Base-by-base conservation (phyloP, 495 filamentous ascomycete species). In the Tetracladium marchalianum region DNA sequence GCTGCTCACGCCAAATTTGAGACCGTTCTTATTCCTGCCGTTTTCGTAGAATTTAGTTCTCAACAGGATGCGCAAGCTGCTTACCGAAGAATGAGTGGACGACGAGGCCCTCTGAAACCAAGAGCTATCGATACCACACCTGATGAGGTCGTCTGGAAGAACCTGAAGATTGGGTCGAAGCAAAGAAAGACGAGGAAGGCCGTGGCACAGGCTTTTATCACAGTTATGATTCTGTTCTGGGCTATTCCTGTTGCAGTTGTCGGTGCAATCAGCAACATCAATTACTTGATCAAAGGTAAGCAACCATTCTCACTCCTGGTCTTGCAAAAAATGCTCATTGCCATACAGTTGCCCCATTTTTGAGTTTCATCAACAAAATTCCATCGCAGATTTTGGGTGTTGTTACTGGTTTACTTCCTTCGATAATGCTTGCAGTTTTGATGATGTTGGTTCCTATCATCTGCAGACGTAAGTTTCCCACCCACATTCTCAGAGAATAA, bases 201-300 rank as follows among this genome's bases (percentile, higher is more conserved):
- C 45, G 73, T 67, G 12, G 82, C 84, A 7, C 66, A 80, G 33
- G 76, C 71, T 41, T 84, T 90, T 58, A 79, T 96, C 39, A 57
- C 64, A 18, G 81, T 73, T n/a, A 66, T 96, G 65, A 88, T 97
- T 55, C 72, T 98, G 55, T 96, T 98, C 73, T 97, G 89, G 88
- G 84, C 88, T 2, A 86, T 98, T 49, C 92, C 92, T 7, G 87
- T 94, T 33, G 87, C 82, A 16, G 72, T 89, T 47, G 87, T 96
- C 44, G 90, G 86, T 70, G 56, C 73, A n/a, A 84, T 98, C 58
- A 93, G 87, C 49, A 93, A 98, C 63, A 80, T 97, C 62, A 73
- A 77, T 59, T 73, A 69, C 40, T 64, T 98, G 38, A 74, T 68
- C 15, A 70, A 63, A 19, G 63, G 87, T 54, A 47, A 50, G 46